Base-by-base conservation (phyloP, 257 asterid species). In the Rubia yunnanensis region DNA sequence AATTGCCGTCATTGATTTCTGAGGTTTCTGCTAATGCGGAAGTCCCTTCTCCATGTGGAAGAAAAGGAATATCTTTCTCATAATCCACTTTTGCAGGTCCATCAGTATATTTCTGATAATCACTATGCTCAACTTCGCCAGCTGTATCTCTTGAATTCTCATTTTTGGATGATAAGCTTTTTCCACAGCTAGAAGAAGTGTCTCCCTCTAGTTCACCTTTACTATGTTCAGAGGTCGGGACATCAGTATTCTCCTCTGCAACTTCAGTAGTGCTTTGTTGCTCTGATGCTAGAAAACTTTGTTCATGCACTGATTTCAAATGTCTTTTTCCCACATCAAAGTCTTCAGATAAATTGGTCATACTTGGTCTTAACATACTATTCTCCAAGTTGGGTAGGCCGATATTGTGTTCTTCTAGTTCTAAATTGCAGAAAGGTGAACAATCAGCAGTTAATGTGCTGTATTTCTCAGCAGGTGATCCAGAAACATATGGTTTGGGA, bases 201-300 rank as follows among this genome's bases (percentile, higher is more conserved):
- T 74, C 73, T 55, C 35, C 52, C 35, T 68, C 73, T 5, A 26
- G 55, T 52, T 64, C 72, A 65, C 73, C n/a, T 36, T 73, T 70
- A 26, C 67, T 71, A 35, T 41, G 34, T 23, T 66, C 63, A 35
- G 56, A 18, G 10, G 70, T 41, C 39, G 39, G 46, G 46, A 49
- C 28, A n/a, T 57, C 74, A 34, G 66, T 14, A 56, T 22, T 31
- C 61, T 67, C 68, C 1, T 35, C 46, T 26, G 20, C 64, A 36
- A 31, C 69, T 59, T 55, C 31, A 32, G 46, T 49, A 63, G 62
- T 6, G 48, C 34, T 68, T 35, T 64, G 64, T 41, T 55, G 53
- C 53, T 59, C 68, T 17, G 63, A 52, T 44, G 44, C 70, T 44
- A 60, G 65, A 63, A 44, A 56, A 30, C 73, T 53, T 32, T 70